A percentile compares a stretch with the other conserved stretches of the same genome.
phyloP scores from a whole-genome alignment of 202 grass and related monocot genomes.

The Bolboschoenoplectus hybrid region DNA sequence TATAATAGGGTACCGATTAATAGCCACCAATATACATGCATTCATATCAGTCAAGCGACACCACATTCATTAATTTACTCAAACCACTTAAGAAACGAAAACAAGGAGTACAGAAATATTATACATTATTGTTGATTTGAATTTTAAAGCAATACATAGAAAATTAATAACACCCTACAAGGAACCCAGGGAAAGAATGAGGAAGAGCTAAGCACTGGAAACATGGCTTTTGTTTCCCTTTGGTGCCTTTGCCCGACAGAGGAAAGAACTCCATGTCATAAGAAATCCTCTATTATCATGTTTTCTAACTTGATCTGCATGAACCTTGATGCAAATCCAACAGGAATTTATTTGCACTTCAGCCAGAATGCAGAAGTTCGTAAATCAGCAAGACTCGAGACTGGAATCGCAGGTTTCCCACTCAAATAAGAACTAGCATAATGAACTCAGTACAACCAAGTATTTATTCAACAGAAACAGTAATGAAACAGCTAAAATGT shows the following conservation, averaged over 20 bases:
- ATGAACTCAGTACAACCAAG: not conserved
- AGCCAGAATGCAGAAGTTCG: not conserved
- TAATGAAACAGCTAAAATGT: not conserved
- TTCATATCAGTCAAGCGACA: not conserved
- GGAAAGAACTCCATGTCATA: not conserved
- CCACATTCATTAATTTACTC: not conserved
- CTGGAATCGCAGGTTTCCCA: not conserved
- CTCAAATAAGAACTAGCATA: not conserved
- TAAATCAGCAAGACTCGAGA: not conserved
- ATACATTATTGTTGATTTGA: not conserved
- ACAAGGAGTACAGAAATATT: not conserved
- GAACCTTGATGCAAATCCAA: constrained; percentile 6
- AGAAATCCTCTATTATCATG: not conserved
- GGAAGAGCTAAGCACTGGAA: not conserved
- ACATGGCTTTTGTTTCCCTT: not conserved
- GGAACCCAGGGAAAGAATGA: too few relatives aligned
- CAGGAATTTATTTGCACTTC: not conserved
- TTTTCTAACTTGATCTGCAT: not conserved
- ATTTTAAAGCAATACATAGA: not conserved
- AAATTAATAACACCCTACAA: not conserved
- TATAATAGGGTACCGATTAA: not conserved
- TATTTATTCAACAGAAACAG: constrained; percentile 6
- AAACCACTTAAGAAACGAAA: not conserved
- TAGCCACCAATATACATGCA: not conserved
- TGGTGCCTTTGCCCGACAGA: not conserved